phyloP scores from a whole-genome alignment of 495 filamentous ascomycete genomes.

The Elaphomyces granulatus region DNA sequence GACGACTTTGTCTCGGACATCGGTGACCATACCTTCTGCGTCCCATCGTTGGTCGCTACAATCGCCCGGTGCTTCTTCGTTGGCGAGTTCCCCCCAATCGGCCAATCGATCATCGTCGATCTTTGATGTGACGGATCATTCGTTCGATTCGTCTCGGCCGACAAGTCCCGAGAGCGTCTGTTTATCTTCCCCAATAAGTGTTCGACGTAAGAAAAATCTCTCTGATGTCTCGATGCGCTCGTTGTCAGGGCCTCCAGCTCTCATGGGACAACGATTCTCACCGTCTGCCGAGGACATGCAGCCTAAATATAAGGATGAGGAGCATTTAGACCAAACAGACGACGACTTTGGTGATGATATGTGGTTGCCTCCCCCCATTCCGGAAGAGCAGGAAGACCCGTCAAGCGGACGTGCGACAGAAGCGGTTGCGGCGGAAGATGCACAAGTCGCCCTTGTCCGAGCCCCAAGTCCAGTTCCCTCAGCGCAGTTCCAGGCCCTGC shows the following conservation, averaged over 20 bases:
- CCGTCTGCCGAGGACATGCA: neutral
- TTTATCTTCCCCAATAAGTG: slow-evolving; percentile 33
- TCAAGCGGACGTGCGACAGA: slow-evolving; percentile 2
- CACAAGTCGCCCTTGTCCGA: slow-evolving; percentile 8
- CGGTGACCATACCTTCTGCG: slow-evolving; percentile 42
- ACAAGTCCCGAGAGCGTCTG: slow-evolving; percentile 60
- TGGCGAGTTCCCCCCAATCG: slow-evolving; percentile 71
- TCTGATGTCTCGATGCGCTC: slow-evolving; percentile 41
- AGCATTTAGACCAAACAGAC: slow-evolving; percentile 7
- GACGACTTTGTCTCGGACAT: slow-evolving; percentile 48
- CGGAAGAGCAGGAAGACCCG: slow-evolving; percentile 28
- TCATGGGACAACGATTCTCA: neutral
- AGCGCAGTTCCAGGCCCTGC: slow-evolving; percentile 16
- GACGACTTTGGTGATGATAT: slow-evolving; percentile 10
- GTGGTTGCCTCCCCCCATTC: slow-evolving; percentile 22
- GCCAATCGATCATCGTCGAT: slow-evolving; percentile 56
- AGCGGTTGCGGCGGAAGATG: slow-evolving; percentile 3
- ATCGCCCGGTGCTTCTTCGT: slow-evolving; percentile 53
- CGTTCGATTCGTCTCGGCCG: slow-evolving; percentile 46
- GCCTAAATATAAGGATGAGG: slow-evolving; percentile 10
- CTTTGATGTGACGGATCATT: slow-evolving; percentile 53
- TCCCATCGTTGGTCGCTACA: slow-evolving; percentile 50
- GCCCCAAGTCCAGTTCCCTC: slow-evolving; percentile 7
- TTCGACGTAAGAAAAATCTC: slow-evolving; percentile 34
- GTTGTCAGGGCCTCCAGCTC: slow-evolving; percentile 16